Evolutionary conservation across 2,329 filamentous ascomycete genomes (phyloP), one percentile per base, ranked within the genome.

Genomic region (Colletotrichum sp.): DNA sequence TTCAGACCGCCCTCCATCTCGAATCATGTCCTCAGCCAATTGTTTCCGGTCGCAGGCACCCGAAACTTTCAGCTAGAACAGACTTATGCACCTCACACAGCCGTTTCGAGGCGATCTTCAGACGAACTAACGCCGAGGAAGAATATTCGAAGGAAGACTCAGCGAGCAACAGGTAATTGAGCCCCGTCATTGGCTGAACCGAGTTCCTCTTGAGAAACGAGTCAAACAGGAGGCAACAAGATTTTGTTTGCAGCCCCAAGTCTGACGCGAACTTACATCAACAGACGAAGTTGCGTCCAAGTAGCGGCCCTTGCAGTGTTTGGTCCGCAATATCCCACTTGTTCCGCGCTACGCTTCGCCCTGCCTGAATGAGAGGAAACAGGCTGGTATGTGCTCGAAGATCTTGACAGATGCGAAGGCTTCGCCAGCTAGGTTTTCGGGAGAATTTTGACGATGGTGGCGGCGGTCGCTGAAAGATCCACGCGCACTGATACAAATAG

Each of bases 31-130:
- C 59, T 73, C 44, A 8, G 32, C 18, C 18, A 60, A 18, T 24
- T 65, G 68, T 70, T 75, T 62, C 65, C 26, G 26, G 71, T 66
- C 59, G 32, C 57, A 18, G 49, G 18, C 7, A 39, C 18, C 34
- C 71, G 73, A 74, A 76, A 76, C 70, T 62, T 66, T 12, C 7
- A 34, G 30, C 28, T 30, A 18, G 8, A 55, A 34, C 24, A 36
- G 49, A n/a, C 26, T 74, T 49, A 69, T 69, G 74, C 74, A 69
- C 26, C 74, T 55, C 64, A 49, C 62, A 64, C 30, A 52, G 44
- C 28, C 52, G 73, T 76, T 76, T 73, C 36, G 18, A 24, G 21
- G 60, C 10, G 9, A 13, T 18, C 13, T 66, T 69, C 64, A 59
- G 74, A 76, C 44, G 74, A 69, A 59, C 69, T 65, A 30, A 65